These are phyloP conservation scores for Diaporthe ilicicola DNA, from an alignment of 2,329 filamentous ascomycete genomes.

Conservation along the genomic window DNA sequence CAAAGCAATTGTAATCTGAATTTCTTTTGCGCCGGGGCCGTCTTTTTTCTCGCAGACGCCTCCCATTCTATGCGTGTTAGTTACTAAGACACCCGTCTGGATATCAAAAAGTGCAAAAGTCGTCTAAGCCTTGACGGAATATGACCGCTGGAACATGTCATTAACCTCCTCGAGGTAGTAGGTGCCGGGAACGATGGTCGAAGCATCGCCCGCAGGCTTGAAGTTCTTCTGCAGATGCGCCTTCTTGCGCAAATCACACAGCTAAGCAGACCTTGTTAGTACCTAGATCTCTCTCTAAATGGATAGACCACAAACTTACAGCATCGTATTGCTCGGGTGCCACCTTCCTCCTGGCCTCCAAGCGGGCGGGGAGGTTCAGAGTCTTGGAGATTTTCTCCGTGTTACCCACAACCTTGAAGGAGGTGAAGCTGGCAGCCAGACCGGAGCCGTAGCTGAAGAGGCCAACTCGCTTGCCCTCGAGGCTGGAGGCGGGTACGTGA, in stretches of 20 bases:
- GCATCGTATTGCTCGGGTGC: conserved; percentile 77
- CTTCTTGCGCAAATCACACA: conserved; percentile 83
- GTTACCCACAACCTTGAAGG: conserved; percentile 76
- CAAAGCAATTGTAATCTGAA: conserved; percentile 4
- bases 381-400: conserved; percentile 73
- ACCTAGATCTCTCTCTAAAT: neutral
- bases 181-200: conserved; percentile 71
- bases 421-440: conserved; percentile 76
- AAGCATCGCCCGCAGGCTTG: conserved; percentile 72
- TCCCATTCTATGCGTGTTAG: conserved; percentile 32
- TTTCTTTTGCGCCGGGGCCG: conserved; percentile 20
- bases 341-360: conserved; percentile 72
- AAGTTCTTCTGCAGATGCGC: conserved; percentile 85
- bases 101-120: neutral
- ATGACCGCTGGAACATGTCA: conserved; percentile 86
- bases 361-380: conserved; percentile 74
- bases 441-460: conserved; percentile 85
- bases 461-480: conserved; percentile 76
- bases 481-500: conserved; percentile 67
- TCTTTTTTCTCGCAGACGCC: conserved; percentile 43
- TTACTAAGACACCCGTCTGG: conserved; percentile 19
- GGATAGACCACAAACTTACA: conserved; percentile 56
- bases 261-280: conserved; percentile 51
- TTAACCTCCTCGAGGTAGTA: conserved; percentile 86
- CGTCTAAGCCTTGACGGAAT: conserved; percentile 75